Base-by-base conservation (phyloP, 352 stramenopile genomes). In the Pythium graminicola region DNA sequence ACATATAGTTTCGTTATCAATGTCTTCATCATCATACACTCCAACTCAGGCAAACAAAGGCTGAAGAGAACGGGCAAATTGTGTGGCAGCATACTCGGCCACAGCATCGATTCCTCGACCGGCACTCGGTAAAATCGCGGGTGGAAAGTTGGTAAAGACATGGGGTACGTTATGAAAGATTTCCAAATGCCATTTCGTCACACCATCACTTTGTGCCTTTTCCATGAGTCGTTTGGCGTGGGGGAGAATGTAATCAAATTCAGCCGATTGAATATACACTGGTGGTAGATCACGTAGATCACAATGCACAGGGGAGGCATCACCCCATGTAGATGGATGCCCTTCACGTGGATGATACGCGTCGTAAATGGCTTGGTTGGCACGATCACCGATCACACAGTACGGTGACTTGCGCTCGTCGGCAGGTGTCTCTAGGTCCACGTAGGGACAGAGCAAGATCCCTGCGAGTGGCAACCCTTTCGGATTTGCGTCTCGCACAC, bases 361-460 rank as follows among this genome's bases (percentile, higher is more conserved):
- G 9, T 57, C 43, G 16, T 43, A 36, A 6, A 63, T 33, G n/a
- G 38, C 46, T 28, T 54, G 27, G 11, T 22, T 32, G 2, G 55
- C 23, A 19, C 40, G 31, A 46, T 63, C 55, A 10, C 31, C 55
- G 2, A 63, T 23, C 16, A 63, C 45, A 17, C 55, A 63, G 33
- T 63, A 57, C 6, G 55, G 55, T 6, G 43, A 40, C 35, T 59
- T 58, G 6, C 57, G 57, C 22, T 64, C 57, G 20, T 64, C 57
- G 14, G 36, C 41, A 2, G 23, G 27, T 4, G 19, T 49, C 43
- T 73, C 65, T 1, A 83, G 52, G 51, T 84, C 73, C 3, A 75
- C 66, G 20, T 70, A 73, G 4, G 71, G 73, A 46, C 69, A 62
- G 23, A 42, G 51, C 3, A 59, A 23, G 23, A 51, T 38, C n/a